A percentile compares a stretch with the other conserved stretches of the same genome.
These are phyloP conservation scores for Phoma sp. DNA, from an alignment of 2,329 filamentous ascomycete species.

Conservation along the genomic window DNA sequence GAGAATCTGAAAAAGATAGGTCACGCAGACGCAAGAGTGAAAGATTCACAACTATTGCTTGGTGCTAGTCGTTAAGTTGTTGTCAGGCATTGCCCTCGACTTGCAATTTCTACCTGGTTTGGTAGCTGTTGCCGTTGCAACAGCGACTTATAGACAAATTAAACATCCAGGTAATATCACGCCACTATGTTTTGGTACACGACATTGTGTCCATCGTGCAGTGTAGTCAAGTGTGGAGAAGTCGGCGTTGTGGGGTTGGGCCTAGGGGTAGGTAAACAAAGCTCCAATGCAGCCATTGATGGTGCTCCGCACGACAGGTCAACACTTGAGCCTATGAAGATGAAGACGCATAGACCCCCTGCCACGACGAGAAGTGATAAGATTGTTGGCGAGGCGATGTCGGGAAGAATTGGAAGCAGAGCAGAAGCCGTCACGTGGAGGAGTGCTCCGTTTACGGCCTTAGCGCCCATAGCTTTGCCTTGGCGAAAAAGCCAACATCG, in stretches of 20 bases:
- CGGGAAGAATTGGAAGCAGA: constrained; percentile 15
- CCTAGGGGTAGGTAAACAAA: constrained; percentile 5
- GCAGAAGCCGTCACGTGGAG: constrained; percentile 5
- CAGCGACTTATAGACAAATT: not conserved
- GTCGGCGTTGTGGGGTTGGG: constrained; percentile 16
- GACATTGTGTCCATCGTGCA: not conserved
- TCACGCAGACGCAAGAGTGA: too few species aligned
- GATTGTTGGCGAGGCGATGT: constrained; percentile 18
- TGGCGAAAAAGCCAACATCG: constrained; percentile 10
- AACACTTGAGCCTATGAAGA: not conserved
- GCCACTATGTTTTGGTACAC: not conserved
- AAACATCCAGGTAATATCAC: not conserved
- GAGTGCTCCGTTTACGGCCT: constrained; percentile 15
- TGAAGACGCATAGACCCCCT: not conserved
- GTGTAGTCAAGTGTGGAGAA: constrained; percentile 15
- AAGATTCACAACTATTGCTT: too few species aligned
- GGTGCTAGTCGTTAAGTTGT: too few species aligned
- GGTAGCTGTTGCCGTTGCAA: too few species aligned
- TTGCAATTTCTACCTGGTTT: too few species aligned
- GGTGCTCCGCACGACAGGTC: not conserved
- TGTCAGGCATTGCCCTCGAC: too few species aligned
- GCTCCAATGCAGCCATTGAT: constrained; percentile 1
- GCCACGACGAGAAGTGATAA: constrained; percentile 5
- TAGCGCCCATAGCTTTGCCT: constrained; percentile 29
- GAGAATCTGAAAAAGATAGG: too few species aligned